These are phyloP conservation scores for Skeletonema grethae DNA, from an alignment of 108 stramenopile species.

Conservation along the genomic window DNA sequence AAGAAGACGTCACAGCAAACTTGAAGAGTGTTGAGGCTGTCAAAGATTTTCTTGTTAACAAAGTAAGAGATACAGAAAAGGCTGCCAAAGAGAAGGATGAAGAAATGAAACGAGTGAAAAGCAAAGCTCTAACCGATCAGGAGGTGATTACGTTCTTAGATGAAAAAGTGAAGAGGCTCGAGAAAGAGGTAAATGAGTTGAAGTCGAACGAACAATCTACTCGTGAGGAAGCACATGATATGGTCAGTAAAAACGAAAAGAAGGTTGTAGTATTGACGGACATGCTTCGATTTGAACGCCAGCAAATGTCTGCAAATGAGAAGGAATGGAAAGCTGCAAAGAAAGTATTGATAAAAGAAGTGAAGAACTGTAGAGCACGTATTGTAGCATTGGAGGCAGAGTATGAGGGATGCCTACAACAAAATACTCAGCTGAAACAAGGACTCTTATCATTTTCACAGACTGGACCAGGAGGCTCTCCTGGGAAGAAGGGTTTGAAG, in stretches of 20 bases:
- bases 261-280: constrained; percentile 73
- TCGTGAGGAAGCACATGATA: constrained; percentile 44
- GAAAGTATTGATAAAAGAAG: constrained; percentile 87
- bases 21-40: constrained; percentile 78
- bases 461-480: constrained; percentile 12
- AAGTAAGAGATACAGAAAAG: constrained; percentile 73
- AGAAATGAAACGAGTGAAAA: constrained; percentile 63
- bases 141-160: constrained; percentile 92
- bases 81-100: constrained; percentile 40
- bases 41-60: constrained; percentile 76
- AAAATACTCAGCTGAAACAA: constrained; percentile 72
- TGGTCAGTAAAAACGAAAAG: constrained; percentile 52
- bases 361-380: constrained; percentile 78
- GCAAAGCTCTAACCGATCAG: constrained; percentile 81
- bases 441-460: constrained; percentile 24
- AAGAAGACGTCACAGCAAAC: constrained; percentile 66
- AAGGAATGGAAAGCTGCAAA: constrained; percentile 80
- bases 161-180: constrained; percentile 76
- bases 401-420: constrained; percentile 65
- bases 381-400: constrained; percentile 77
- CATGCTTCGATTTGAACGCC: constrained; percentile 82
- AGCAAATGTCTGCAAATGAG: constrained; percentile 69
- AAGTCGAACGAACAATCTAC: constrained; percentile 44
- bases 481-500: constrained; percentile 26
- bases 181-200: constrained; percentile 43